Evolutionary conservation across 139 green algal genomes (phyloP).

Genomic region (Chloropicon primus): DNA sequence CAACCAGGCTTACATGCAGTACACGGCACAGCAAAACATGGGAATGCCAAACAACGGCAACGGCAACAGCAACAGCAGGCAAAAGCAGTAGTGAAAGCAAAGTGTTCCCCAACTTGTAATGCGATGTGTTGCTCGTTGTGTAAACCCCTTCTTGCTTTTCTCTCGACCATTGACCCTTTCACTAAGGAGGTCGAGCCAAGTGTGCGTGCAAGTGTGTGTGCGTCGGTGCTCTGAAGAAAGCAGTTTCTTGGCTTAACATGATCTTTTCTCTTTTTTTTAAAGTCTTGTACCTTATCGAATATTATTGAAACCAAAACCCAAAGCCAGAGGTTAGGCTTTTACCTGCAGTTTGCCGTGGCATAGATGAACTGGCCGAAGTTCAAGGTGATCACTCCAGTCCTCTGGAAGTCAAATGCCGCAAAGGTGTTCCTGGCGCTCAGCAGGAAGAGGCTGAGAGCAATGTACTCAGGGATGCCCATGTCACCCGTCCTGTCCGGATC

Average conservation of each 20-base stretch:
- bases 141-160: no score
- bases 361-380: slow-evolving; percentile 44
- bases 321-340: no score
- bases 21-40: not conserved
- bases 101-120: no score
- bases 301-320: no score
- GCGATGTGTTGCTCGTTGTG: no score
- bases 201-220: no score
- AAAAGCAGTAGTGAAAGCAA: not conserved
- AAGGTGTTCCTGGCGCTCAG: slow-evolving; percentile 36
- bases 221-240: no score
- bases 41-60: not conserved
- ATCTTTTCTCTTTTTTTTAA: no score
- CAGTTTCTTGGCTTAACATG: no score
- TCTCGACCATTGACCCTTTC: no score
- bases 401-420: slow-evolving; percentile 31
- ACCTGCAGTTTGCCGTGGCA: slow-evolving; percentile 14
- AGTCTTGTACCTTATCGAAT: no score
- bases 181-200: no score
- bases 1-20: not conserved
- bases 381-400: slow-evolving; percentile 22
- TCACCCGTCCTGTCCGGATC: slow-evolving; percentile 17
- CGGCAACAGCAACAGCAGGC: not conserved
- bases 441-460: slow-evolving; percentile 49
- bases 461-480: slow-evolving; percentile 39